phyloP scores from a whole-genome alignment of 2,329 filamentous ascomycete species.

The Apiospora phragmitis region DNA sequence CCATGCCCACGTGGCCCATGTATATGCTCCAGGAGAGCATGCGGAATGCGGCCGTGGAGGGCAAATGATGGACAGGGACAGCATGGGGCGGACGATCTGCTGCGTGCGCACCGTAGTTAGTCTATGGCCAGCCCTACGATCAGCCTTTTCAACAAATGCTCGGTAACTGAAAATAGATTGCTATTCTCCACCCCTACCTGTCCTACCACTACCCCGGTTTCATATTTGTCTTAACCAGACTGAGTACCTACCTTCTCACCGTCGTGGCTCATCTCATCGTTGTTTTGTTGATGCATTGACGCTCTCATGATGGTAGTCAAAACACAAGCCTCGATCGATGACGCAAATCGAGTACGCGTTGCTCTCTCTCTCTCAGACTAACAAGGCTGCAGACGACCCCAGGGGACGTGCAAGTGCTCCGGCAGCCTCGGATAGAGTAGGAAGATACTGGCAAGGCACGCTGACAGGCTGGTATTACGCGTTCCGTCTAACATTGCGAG shows the following conservation, averaged over 20 bases:
- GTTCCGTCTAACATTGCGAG: background rate
- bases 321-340: background rate
- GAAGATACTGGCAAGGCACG: background rate
- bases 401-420: background rate
- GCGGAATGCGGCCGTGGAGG: background rate
- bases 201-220: background rate
- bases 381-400: background rate
- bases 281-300: background rate
- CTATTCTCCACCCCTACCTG: background rate
- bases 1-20: background rate
- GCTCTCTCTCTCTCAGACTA: background rate
- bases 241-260: background rate
- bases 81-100: background rate
- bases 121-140: background rate
- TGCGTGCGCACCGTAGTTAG: background rate
- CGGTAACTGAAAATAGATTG: background rate
- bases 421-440: conserved; percentile 3
- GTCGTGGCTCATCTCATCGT: background rate
- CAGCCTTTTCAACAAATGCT: background rate
- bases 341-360: background rate
- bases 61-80: background rate
- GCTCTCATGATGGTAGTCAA: background rate
- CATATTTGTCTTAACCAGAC: background rate
- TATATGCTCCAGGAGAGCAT: background rate
- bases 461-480: background rate